Base-by-base conservation (phyloP, 371 early-diverging fungal genomes). In the Apophysomyces variabilis region DNA sequence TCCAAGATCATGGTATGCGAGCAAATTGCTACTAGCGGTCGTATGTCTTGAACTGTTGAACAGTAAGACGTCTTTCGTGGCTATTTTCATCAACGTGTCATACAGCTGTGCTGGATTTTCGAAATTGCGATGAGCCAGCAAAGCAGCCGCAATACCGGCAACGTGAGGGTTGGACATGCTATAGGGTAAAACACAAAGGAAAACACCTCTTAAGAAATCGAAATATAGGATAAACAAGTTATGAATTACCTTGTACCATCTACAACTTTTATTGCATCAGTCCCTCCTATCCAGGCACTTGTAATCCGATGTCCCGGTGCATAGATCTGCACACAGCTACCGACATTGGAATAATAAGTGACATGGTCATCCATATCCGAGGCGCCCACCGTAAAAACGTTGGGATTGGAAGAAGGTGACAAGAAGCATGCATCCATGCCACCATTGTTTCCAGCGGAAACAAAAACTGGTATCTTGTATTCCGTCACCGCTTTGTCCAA, bases 161-260 rank as follows among this genome's bases (percentile, higher is more conserved):
- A 92, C 92, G 73, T 93, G 93, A 7, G 95, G 94, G 35, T 86
- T 75, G 5, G 94, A 92, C 94, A 94, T 95, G 45, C 79, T 77
- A 57, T n/a, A 26, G n/a, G 36, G 38, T 36, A 26, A 26, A 26
- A 3, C 32, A 26, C 32, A 26, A 26, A 26, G 3, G 32, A 26
- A 26, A 26, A 26, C 32, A 3, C 32, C 32, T 26, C 32, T 18
- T 63, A 57, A n/a, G 11, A 59, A 16, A 36, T 56, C 5, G 32
- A 26, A 41, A 56, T 61, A 43, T 32, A 38, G 5, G 32, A 43
- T 21, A 38, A 14, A 12, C 46, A 46, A 32, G 26, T 41, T 18
- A 56, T 37, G 8, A 14, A 56, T 56, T 76, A 82, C 82, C 78
- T 83, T 38, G 93, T 92, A 7, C 93, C 93, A 61, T 87, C 86